Percentiles rank a stretch among this genome's conserved stretches.
phyloP scores from a whole-genome alignment of 805 yeast genomes.

The Pichia rugopelliculosa region DNA sequence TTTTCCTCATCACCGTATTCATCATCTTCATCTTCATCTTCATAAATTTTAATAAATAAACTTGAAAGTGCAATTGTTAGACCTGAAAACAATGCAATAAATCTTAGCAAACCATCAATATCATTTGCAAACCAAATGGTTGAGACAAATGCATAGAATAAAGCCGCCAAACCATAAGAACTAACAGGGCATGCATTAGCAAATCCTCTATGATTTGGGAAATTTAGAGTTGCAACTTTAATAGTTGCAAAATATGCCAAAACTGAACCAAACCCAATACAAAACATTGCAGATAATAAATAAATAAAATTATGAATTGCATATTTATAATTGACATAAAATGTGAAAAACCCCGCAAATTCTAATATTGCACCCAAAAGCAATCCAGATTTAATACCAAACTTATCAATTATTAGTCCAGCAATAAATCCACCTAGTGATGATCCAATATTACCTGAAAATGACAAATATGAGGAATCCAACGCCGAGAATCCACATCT shows the following conservation, averaged over 20 bases:
- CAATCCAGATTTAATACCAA: constrained; percentile 49
- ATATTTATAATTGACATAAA: constrained; percentile 40
- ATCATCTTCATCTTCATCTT: constrained; percentile 16
- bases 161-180: constrained; percentile 64
- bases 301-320: constrained; percentile 33
- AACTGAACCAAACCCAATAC: constrained; percentile 61
- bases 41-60: constrained; percentile 34
- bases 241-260: constrained; percentile 52
- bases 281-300: constrained; percentile 41
- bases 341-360: constrained; percentile 45
- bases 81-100: constrained; percentile 50
- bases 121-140: constrained; percentile 45
- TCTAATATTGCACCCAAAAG: constrained; percentile 49
- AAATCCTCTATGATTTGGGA: constrained; percentile 62
- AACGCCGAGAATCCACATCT: constrained; percentile 50
- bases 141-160: constrained; percentile 52
- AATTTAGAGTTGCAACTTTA: constrained; percentile 53
- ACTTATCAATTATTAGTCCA: constrained; percentile 57
- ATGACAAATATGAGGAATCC: constrained; percentile 57
- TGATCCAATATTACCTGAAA: constrained; percentile 56
- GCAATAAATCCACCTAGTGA: constrained; percentile 66
- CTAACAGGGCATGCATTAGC: constrained; percentile 67
- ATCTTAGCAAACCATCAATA: constrained; percentile 47
- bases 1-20: constrained; percentile 1
- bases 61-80: constrained; percentile 36